Conservation (phyloP, 176 grass and related monocot species). For the Ampelocalamus luodianensis region DNA sequence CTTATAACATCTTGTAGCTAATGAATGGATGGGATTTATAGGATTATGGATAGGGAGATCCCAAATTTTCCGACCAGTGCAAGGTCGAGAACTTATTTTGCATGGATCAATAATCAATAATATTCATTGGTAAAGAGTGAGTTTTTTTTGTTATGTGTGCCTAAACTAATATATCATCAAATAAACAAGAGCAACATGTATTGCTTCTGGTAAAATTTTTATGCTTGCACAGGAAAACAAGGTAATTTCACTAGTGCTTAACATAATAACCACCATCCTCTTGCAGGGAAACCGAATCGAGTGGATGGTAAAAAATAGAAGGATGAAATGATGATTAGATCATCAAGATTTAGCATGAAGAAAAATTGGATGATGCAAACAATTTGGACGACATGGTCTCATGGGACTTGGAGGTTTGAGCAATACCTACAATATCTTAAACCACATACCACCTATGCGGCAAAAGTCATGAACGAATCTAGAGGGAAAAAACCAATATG, state of each 20-base stretch:
- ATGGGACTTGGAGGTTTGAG: neutral
- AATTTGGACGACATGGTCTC: neutral
- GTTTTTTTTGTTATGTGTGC: neutral
- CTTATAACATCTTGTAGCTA: too few relatives aligned
- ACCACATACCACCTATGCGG: too few relatives aligned
- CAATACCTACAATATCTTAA: neutral
- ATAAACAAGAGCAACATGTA: neutral
- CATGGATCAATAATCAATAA: neutral
- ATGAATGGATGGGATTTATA: too few relatives aligned
- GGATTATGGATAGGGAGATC: too few relatives aligned
- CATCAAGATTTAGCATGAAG: neutral
- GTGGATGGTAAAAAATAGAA: neutral
- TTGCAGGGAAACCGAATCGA: too few relatives aligned
- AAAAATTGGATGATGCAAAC: neutral
- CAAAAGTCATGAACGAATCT: neutral
- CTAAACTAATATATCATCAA: neutral
- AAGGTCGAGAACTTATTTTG: neutral
- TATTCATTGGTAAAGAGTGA: neutral
- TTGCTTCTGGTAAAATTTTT: neutral
- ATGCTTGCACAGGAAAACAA: neutral
- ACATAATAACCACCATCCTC: too few relatives aligned
- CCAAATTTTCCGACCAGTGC: neutral
- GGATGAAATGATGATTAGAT: neutral
- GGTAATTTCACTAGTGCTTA: neutral
- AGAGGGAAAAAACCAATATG: neutral